A percentile compares a stretch with the other conserved stretches of the same genome.
Conservation (phyloP, 2,329 filamentous ascomycete genomes). For the Fusarium hainanense region DNA sequence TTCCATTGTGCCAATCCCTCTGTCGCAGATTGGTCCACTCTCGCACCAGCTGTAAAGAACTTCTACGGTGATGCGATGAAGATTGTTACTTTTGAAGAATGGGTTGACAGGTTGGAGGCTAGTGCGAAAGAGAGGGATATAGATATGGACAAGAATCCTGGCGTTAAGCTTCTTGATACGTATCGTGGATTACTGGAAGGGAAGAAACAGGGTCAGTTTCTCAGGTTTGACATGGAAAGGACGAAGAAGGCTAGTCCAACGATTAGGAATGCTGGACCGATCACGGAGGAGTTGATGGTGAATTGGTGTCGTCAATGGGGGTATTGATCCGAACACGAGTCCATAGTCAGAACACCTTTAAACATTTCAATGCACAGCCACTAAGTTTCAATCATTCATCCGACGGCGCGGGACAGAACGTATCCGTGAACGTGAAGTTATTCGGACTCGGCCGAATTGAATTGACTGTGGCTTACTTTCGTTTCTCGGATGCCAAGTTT, state of each 20-base stretch:
- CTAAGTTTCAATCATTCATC: neutral
- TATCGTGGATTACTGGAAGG: neutral
- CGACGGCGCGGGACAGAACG: too few relatives aligned
- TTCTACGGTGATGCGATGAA: neutral
- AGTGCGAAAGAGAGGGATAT: neutral
- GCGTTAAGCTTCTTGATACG: neutral
- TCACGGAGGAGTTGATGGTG: neutral
- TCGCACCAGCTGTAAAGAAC: neutral
- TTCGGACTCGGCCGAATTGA: neutral
- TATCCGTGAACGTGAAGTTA: too few relatives aligned
- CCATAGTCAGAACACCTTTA: too few relatives aligned
- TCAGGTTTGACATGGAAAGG: neutral
- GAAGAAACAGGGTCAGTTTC: neutral
- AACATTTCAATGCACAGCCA: neutral
- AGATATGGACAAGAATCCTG: neutral
- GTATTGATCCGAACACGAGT: neutral
- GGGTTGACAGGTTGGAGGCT: neutral
- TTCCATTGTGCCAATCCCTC: conserved; percentile 14
- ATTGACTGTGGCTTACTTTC: neutral
- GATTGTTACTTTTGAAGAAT: neutral
- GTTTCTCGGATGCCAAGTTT: neutral
- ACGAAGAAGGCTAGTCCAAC: conserved; percentile 1
- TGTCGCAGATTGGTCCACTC: neutral
- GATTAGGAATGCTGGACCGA: neutral
- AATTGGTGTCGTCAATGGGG: conserved; percentile 25